These are phyloP conservation scores for Tagetes patula DNA, from an alignment of 129 eudicot genomes.

Conservation along the genomic window DNA sequence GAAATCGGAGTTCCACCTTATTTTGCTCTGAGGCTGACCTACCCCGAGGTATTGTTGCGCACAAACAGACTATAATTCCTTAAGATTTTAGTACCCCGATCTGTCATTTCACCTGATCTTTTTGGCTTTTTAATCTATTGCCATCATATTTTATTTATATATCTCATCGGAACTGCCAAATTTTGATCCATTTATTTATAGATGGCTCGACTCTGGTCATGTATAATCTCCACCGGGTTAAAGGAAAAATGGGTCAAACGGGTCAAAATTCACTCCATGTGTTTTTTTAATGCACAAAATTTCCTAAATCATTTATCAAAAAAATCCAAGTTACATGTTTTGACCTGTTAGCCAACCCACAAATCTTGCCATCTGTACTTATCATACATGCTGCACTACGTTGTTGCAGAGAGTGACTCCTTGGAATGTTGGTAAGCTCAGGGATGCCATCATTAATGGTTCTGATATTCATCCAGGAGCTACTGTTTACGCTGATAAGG, in stretches of 20 bases:
- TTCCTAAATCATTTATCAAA: not conserved
- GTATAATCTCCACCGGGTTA: not conserved
- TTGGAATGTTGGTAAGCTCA: conserved; percentile 72
- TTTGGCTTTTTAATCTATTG: too few species aligned
- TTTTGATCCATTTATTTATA: not conserved
- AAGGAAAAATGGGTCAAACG: not conserved
- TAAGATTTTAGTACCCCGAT: too few species aligned
- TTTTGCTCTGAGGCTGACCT: conserved; percentile 87
- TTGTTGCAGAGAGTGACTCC: conserved; percentile 86
- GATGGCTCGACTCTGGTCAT: not conserved
- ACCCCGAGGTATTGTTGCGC: conserved; percentile 74
- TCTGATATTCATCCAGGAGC: conserved; percentile 90
- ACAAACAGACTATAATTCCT: too few species aligned
- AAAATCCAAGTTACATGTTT: not conserved
- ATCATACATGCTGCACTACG: conserved; percentile 6
- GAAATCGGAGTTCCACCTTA: conserved; percentile 97
- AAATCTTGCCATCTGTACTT: not conserved
- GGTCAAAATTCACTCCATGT: not conserved
- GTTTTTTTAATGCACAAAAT: not conserved
- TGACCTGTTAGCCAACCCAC: not conserved
- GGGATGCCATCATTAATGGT: conserved; percentile 78
- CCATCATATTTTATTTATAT: not conserved
- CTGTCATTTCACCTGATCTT: too few species aligned
- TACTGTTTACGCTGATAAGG: conserved; percentile 60
- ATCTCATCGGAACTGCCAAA: not conserved